Evolutionary conservation across 1,284 basidiomycete species (phyloP), one percentile per base, ranked within the genome.

Genomic region (Filobasidium uniguttulatum): DNA sequence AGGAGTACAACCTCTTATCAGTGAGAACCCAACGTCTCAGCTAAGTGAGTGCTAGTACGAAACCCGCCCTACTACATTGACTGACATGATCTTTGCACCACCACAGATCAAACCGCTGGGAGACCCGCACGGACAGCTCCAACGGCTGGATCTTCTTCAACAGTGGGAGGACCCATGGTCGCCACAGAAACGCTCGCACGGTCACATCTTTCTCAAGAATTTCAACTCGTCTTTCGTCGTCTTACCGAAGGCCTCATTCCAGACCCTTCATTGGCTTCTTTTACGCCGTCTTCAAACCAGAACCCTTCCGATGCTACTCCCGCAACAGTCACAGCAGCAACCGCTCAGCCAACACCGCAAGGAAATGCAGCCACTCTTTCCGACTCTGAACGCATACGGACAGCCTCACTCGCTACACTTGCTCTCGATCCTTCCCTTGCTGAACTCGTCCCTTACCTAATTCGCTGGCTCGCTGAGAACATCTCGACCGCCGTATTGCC

Each of bases 1-100:
- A 64, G 93, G 94, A 31, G 85, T 99, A 3, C 93, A 98, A 64
- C 93, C 94, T 0, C 78, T 91, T 15, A 85, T 96, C 36, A 88
- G 90, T 5, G 90, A 98, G 68, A 99, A 98, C 63, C 94, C 94
- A 0, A 83, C 88, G 1, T 72, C 71, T 3, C 29, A 36, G 43
- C 31, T 47, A 14, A 38, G 48, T 49, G 23, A 38, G 46, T 20
- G 6, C n/a, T n/a, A n/a, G n/a, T n/a, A n/a, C n/a, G n/a, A n/a
- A n/a, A n/a, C n/a, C n/a, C 31, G 31, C 19, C 15, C 5, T 25
- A 29, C 19, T 25, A 6, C 17, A 22, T 28, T 45, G n/a, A n/a
- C n/a, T n/a, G n/a, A n/a, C n/a, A n/a, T n/a, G 40, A 43, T 5
- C 15, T 23, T 9, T n/a, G 40, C n/a, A n/a, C n/a, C n/a, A n/a